These are phyloP conservation scores for Cicer chorassanicum DNA, from an alignment of 306 rosid species.

Conservation along the genomic window DNA sequence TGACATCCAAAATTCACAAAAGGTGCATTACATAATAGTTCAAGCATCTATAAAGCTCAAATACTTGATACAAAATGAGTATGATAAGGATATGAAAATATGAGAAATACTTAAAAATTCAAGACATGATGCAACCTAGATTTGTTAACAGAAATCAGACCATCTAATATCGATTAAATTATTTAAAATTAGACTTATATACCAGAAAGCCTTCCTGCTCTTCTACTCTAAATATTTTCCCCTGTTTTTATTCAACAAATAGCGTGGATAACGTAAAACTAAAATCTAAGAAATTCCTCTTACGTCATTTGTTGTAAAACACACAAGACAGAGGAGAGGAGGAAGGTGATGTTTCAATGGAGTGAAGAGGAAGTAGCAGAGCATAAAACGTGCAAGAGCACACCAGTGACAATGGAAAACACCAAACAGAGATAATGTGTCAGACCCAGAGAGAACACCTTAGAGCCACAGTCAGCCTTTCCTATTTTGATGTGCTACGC, in stretches of 20 bases:
- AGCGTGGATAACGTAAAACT: not conserved
- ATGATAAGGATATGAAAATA: not conserved
- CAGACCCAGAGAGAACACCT: not conserved
- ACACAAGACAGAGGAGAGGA: not conserved
- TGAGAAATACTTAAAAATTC: not conserved
- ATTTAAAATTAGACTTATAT: not conserved
- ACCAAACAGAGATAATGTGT: constrained; percentile 5
- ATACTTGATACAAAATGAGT: not conserved
- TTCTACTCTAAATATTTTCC: not conserved
- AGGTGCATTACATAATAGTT: constrained; percentile 10
- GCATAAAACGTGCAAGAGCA: not conserved
- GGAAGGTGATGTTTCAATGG: constrained; percentile 4
- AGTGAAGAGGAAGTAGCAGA: not conserved
- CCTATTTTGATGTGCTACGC: not conserved
- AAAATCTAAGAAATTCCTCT: not conserved
- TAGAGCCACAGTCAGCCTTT: not conserved
- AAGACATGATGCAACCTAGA: not conserved
- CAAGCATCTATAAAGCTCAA: not conserved
- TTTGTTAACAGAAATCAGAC: not conserved
- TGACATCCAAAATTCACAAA: not conserved
- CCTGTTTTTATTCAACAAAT: not conserved
- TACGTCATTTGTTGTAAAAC: not conserved
- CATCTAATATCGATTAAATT: not conserved
- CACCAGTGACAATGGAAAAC: not conserved
- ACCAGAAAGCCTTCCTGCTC: not conserved